These are phyloP conservation scores for Ceriops tagal DNA, from an alignment of 345 rosid species.

Conservation along the genomic window DNA sequence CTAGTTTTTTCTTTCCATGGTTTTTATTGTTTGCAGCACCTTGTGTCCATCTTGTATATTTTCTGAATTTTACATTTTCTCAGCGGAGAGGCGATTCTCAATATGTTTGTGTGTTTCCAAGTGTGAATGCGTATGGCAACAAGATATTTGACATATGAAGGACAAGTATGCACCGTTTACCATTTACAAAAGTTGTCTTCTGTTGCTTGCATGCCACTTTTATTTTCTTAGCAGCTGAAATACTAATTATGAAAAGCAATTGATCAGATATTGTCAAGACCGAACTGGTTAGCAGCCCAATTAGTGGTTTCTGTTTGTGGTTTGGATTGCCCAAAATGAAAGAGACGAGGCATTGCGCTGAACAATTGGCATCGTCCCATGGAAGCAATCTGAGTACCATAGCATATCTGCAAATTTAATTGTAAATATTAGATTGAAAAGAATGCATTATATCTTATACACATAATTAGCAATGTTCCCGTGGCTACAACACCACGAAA, in stretches of 20 bases:
- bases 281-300: too few species aligned
- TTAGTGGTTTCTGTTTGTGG: too few species aligned
- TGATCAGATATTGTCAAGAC: too few species aligned
- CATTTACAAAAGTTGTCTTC: too few species aligned
- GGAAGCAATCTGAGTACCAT: neutral
- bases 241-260: too few species aligned
- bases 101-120: neutral
- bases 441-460: slow-evolving; percentile 9
- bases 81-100: neutral
- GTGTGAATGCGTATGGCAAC: slow-evolving; percentile 7
- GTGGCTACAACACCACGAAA: neutral
- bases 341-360: neutral
- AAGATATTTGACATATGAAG: neutral
- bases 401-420: neutral
- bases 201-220: too few species aligned
- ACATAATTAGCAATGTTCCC: slow-evolving; percentile 8
- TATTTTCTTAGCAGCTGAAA: too few species aligned
- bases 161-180: neutral
- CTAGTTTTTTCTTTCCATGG: neutral
- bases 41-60: neutral
- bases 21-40: neutral
- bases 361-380: neutral
- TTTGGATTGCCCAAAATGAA: too few species aligned
- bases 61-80: neutral
- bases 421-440: neutral